Base-by-base conservation (phyloP, 345 rosid species). In the Lenwebbia sp. region DNA sequence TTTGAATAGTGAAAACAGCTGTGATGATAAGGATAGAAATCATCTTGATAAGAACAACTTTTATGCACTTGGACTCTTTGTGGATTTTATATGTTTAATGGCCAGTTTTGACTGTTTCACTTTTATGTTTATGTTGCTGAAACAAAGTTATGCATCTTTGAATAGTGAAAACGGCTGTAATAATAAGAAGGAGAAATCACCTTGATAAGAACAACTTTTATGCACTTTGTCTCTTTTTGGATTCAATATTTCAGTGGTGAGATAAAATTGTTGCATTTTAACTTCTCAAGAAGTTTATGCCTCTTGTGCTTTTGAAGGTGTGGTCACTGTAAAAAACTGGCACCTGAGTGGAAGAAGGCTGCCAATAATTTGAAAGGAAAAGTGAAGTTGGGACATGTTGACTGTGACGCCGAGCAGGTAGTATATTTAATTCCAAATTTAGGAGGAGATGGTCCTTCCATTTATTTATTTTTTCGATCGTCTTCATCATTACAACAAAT, bases 261-360 rank as follows among this genome's bases (percentile, higher is more conserved):
- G 13, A 50, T 49, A n/a, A 13, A 57, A 82, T 37, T 75, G 15
- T 49, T 70, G 22, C 84, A 13, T 37, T 58, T 54, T 82, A 65
- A 51, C 47, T 83, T 44, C 37, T 85, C 82, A 86, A 84, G 41
- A 56, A 83, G 49, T 47, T 51, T 37, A n/a, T 84, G 85, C 49
- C 83, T 85, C 33, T 55, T 60, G 58, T 86, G 47, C n/a, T 54
- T 86, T 88, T 83, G 40, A 90, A 96, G 99, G 98, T 97, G 98
- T 86, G 98, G 99, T 82, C 98, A 97, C 89, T 97, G 99, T 89
- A 97, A 97, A 86, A 97, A 90, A 92, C 92, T 97, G 81, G 98
- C 98, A 86, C 98, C 98, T 81, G 99, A 97, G 90, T 97, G 99
- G 99, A 97, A 95, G 92, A 96, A 89, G 91, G 99, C 99, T 91